These are phyloP conservation scores for Aspergillus heteromorphus DNA, from an alignment of 495 filamentous ascomycete species.

Conservation along the genomic window DNA sequence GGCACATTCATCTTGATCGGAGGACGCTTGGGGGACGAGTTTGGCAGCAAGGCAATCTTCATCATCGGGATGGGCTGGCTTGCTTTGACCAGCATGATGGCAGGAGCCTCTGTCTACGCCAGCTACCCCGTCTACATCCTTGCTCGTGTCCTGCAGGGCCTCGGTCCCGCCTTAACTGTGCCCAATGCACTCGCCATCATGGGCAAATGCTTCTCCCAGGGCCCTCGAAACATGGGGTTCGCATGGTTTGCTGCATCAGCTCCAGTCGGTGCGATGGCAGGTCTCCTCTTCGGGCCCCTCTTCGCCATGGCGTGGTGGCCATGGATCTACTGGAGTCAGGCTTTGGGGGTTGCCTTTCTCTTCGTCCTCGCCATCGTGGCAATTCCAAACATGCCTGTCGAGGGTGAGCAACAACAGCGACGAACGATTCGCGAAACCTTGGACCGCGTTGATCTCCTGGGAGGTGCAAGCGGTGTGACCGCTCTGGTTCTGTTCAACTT, in stretches of 20 bases:
- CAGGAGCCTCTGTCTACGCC: constrained; percentile 42
- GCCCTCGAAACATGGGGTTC: too few relatives aligned
- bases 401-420: constrained; percentile 20
- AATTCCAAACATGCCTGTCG: too few relatives aligned
- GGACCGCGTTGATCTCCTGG: constrained; percentile 45
- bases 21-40: constrained; percentile 59
- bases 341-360: too few relatives aligned
- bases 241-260: too few relatives aligned
- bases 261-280: too few relatives aligned
- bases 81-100: constrained; percentile 51
- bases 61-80: constrained; percentile 57
- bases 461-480: constrained; percentile 43
- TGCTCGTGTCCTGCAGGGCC: too few relatives aligned
- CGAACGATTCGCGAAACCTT: too few relatives aligned
- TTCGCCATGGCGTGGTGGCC: too few relatives aligned
- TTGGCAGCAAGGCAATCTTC: constrained; percentile 58
- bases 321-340: too few relatives aligned
- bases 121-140: constrained; percentile 33
- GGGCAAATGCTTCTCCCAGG: too few relatives aligned
- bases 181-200: constrained; percentile 46
- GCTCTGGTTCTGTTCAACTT: constrained; percentile 57
- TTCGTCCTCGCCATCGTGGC: too few relatives aligned
- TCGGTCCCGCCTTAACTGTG: constrained; percentile 48
- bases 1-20: constrained; percentile 62
- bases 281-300: too few relatives aligned